phyloP scores from a whole-genome alignment of 163 green algal species.

The Smithsoniella earleae region DNA sequence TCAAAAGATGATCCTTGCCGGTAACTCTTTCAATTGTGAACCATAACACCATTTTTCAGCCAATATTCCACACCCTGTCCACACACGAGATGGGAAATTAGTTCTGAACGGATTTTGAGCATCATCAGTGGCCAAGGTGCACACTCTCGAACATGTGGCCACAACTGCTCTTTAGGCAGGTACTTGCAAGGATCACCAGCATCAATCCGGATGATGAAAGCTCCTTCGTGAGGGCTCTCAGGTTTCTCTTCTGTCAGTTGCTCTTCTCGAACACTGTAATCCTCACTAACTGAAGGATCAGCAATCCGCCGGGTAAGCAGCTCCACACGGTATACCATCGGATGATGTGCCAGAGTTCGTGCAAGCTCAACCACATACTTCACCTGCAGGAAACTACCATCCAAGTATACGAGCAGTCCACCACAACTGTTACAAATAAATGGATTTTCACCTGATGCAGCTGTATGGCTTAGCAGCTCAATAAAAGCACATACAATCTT shows the following conservation, averaged over 20 bases:
- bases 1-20: not conserved
- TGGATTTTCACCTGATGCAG: no score
- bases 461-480: no score
- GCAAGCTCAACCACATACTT: slow-evolving; percentile 97
- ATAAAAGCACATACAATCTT: no score
- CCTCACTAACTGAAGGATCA: slow-evolving; percentile 54
- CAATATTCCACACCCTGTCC: no score
- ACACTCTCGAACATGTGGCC: slow-evolving; percentile 78
- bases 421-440: no score
- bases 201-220: slow-evolving; percentile 83
- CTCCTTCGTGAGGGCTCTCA: slow-evolving; percentile 49
- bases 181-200: slow-evolving; percentile 67
- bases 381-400: no score
- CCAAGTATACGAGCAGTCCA: no score
- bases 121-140: not conserved
- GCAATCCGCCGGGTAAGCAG: slow-evolving; percentile 80
- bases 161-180: slow-evolving; percentile 84
- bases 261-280: slow-evolving; percentile 61
- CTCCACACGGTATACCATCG: slow-evolving; percentile 84
- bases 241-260: slow-evolving; percentile 36
- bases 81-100: not conserved
- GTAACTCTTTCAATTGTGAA: no score
- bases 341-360: slow-evolving; percentile 71
- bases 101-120: not conserved
- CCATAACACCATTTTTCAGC: no score